Conservation (phyloP, 208 protist species). For the Trypanosoma platydactyli region DNA sequence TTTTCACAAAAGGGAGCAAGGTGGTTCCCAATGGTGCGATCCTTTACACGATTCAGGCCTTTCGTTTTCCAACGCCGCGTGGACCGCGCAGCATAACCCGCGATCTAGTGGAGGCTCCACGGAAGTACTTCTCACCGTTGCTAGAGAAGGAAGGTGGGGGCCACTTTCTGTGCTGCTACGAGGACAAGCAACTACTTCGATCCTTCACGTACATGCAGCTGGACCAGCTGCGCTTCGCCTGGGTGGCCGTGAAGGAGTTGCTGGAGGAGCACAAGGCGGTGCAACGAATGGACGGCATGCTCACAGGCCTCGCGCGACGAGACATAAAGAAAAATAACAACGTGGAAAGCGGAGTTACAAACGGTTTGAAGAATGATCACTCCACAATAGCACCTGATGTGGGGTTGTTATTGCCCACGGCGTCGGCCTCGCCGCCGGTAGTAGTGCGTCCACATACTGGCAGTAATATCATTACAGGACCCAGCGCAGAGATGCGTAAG, state of each 20-base stretch:
- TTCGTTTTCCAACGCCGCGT: slow-evolving; percentile 69
- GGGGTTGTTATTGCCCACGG: slow-evolving; percentile 9
- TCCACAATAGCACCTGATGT: slow-evolving; percentile 5
- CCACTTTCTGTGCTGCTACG: slow-evolving; percentile 77
- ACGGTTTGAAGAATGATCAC: not conserved
- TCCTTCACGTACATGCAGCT: slow-evolving; percentile 71
- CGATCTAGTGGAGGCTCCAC: slow-evolving; percentile 55
- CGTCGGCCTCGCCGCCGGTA: not conserved
- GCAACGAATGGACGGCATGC: slow-evolving; percentile 51
- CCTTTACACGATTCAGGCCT: slow-evolving; percentile 45
- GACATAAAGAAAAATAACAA: slow-evolving; percentile 74
- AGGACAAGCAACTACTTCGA: slow-evolving; percentile 45
- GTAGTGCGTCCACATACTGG: slow-evolving; percentile 31
- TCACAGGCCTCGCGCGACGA: slow-evolving; percentile 56
- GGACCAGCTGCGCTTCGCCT: slow-evolving; percentile 76
- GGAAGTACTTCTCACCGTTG: slow-evolving; percentile 63
- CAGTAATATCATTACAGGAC: slow-evolving; percentile 56
- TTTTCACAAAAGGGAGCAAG: slow-evolving; percentile 48
- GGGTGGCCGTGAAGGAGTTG: slow-evolving; percentile 66
- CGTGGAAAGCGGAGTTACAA: not conserved
- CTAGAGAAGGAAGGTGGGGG: slow-evolving; percentile 45
- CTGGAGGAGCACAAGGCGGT: slow-evolving; percentile 52
- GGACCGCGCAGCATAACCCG: slow-evolving; percentile 58
- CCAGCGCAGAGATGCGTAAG: slow-evolving; percentile 42
- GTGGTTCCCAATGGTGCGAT: slow-evolving; percentile 57